phyloP scores from a whole-genome alignment of 2,329 filamentous ascomycete species.

The Exophiala phaeomuriformis region DNA sequence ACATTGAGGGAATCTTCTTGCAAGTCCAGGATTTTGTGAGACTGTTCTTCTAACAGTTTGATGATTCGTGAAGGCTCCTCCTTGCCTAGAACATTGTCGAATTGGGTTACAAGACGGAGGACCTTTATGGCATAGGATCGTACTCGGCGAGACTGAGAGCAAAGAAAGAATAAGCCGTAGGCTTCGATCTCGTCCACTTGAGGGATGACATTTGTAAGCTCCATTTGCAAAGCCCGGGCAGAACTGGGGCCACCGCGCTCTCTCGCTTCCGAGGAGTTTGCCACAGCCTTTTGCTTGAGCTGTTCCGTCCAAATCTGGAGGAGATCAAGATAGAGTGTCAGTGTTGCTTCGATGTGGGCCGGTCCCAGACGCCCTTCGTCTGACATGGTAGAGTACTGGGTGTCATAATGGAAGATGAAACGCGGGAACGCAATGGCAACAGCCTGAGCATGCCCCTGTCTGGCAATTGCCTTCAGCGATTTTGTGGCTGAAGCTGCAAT shows the following conservation, averaged over 20 bases:
- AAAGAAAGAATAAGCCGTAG: slow-evolving; percentile 93
- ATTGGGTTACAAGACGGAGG: slow-evolving; percentile 82
- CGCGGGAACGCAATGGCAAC: slow-evolving; percentile 94
- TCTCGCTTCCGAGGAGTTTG: slow-evolving; percentile 57
- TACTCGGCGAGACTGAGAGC: slow-evolving; percentile 86
- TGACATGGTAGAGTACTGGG: slow-evolving; percentile 94
- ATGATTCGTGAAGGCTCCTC: slow-evolving; percentile 73
- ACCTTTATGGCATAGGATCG: slow-evolving; percentile 88
- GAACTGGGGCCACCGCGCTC: slow-evolving; percentile 40
- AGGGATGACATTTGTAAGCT: slow-evolving; percentile 79
- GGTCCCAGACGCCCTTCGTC: slow-evolving; percentile 94
- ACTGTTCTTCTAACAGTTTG: slow-evolving; percentile 83
- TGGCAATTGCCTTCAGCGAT: slow-evolving; percentile 89
- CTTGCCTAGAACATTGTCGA: slow-evolving; percentile 80
- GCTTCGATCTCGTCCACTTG: slow-evolving; percentile 96
- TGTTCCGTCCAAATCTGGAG: slow-evolving; percentile 97
- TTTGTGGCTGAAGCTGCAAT: slow-evolving; percentile 89
- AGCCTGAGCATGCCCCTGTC: slow-evolving; percentile 85
- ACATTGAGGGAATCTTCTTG: slow-evolving; percentile 87
- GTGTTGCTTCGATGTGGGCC: slow-evolving; percentile 87
- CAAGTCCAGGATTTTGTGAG: slow-evolving; percentile 79
- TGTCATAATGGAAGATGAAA: slow-evolving; percentile 98
- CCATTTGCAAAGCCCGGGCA: slow-evolving; percentile 63
- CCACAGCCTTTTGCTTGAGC: slow-evolving; percentile 76
- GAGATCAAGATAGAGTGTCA: slow-evolving; percentile 86